phyloP scores from a whole-genome alignment of 495 filamentous ascomycete genomes.

The Neurospora sp. region DNA sequence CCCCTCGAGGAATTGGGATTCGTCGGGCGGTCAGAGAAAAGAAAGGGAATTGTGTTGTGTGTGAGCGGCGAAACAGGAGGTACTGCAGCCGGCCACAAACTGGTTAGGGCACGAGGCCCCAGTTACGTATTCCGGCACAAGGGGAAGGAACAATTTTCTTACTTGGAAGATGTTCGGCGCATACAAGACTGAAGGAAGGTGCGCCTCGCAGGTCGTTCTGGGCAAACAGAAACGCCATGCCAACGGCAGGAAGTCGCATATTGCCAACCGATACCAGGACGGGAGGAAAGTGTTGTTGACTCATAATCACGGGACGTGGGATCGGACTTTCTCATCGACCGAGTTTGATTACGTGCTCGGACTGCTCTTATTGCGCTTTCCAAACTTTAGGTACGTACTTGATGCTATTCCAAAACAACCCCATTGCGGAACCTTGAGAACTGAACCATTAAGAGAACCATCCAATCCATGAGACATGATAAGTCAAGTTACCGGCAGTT shows the following conservation, averaged over 20 bases:
- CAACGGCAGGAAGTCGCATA: not conserved
- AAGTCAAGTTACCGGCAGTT: not conserved
- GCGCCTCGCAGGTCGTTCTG: not conserved
- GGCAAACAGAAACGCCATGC: not conserved
- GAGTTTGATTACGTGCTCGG: not conserved
- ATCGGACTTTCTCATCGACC: not conserved
- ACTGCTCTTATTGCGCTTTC: not conserved
- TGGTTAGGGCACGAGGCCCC: not conserved
- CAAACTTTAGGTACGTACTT: not conserved
- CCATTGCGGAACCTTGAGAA: not conserved
- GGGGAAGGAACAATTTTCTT: not conserved
- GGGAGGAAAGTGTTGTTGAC: not conserved
- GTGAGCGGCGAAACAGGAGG: not conserved
- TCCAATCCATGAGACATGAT: not conserved
- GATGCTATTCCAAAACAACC: not conserved
- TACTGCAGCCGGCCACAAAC: not conserved
- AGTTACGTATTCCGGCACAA: not conserved
- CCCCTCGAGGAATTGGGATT: not conserved
- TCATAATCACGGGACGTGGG: not conserved
- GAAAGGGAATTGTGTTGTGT: too few relatives aligned
- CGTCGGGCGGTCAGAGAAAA: too few relatives aligned
- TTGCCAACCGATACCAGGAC: not conserved
- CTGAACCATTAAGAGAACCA: not conserved
- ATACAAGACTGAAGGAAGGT: not conserved
- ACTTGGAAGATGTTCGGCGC: not conserved